Evolutionary conservation across 331 rosid genomes (phyloP).

Genomic region (Malus hybrid): DNA sequence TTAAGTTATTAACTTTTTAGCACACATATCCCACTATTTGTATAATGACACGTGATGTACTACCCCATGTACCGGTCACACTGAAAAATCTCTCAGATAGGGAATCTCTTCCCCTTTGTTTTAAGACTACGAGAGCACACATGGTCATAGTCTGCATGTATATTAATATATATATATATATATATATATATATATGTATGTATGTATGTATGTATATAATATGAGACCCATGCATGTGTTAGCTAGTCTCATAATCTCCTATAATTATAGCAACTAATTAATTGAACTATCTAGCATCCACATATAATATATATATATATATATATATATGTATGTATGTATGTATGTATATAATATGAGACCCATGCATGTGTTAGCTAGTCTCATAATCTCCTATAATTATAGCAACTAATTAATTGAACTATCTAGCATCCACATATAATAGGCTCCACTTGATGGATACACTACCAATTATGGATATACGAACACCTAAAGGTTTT

Average conservation of each 20-base stretch:
- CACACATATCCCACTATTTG: too few relatives aligned
- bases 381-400: too few relatives aligned
- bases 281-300: neutral
- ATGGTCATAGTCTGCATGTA: neutral
- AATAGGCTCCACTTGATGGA: neutral
- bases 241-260: too few relatives aligned
- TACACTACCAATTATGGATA: neutral
- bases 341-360: neutral
- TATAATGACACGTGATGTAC: too few relatives aligned
- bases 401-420: too few relatives aligned
- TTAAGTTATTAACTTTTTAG: too few relatives aligned
- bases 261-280: too few relatives aligned
- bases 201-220: neutral
- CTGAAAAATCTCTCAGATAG: too few relatives aligned
- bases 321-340: neutral
- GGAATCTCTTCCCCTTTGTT: neutral
- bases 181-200: too few relatives aligned
- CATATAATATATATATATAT: neutral
- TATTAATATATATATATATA: too few relatives aligned
- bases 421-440: neutral
- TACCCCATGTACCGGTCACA: too few relatives aligned
- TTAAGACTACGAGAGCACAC: slow-evolving; percentile 25
- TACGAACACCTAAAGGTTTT: neutral
- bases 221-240: neutral
- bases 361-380: too few relatives aligned